Evolutionary conservation across 495 filamentous ascomycete genomes (phyloP), one percentile per base, ranked within the genome.

Genomic region (Talaromyces ruber): DNA sequence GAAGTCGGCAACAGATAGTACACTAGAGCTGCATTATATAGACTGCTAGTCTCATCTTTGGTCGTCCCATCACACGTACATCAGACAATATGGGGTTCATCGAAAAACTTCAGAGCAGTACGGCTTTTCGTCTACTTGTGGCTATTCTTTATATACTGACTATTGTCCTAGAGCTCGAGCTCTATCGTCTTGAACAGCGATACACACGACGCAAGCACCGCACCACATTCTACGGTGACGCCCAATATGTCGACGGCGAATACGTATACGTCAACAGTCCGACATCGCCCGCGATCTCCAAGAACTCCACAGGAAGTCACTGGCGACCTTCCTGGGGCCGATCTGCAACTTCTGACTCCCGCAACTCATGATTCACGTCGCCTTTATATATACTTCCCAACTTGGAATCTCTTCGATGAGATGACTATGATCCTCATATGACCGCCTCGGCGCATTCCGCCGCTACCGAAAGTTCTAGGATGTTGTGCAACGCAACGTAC

Each of bases 141-240:
- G 30, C 16, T 21, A 18, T 37, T 18, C 16, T 26, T 25, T 21
- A 59, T 22, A 16, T 26, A 18, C 57, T 59, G 6, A 59, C 57
- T 16, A 21, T 25, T 4, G 9, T 45, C 22, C 22, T 68, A 82
- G 82, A 87, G 78, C 80, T 92, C 65, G 90, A 97, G 81, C 84
- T 96, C 68, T 94, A 92, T 81, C 89, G 90, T 30, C 86, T 97
- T 63, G 92, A 97, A 76, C 88, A 96, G 75, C 85, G 90, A 53
- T 97, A 97, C 79, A 93, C 90, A 34, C 87, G 86, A 67, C 87
- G 90, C 71, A 89, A 90, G 66, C 86, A 91, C 64, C 91, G 92
- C 76, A 91, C 84, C 60, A 92, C 88, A 63, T 96, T 95, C 75
- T 85, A 88, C 71, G 88, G 84, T 62, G 91, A 90, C 66, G 93